Conservation (phyloP, 2,329 filamentous ascomycete genomes). For the Nemania sp. region DNA sequence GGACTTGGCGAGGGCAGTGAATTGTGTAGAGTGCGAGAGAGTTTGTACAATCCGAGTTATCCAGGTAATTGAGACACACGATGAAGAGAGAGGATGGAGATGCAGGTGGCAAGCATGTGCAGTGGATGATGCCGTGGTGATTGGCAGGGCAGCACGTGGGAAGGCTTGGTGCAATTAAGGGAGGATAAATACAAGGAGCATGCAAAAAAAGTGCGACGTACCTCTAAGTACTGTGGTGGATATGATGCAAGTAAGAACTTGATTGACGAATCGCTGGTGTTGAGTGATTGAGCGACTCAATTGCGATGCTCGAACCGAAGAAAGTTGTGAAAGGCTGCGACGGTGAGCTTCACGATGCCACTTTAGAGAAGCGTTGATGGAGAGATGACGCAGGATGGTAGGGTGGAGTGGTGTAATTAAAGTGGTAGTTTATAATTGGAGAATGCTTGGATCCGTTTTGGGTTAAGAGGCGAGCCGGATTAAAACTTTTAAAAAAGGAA, state of each 20-base stretch:
- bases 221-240: not conserved
- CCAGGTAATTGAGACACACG: no score
- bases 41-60: not conserved
- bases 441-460: slow-evolving; percentile 27
- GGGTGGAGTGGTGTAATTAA: slow-evolving; percentile 31
- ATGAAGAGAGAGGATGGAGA: not conserved
- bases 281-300: no score
- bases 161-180: not conserved
- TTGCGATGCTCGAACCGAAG: slow-evolving; percentile 29
- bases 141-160: not conserved
- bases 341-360: slow-evolving; percentile 32
- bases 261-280: not conserved
- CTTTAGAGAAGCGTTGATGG: slow-evolving; percentile 11
- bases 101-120: not conserved
- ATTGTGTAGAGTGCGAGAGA: not conserved
- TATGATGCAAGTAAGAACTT: not conserved
- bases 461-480: slow-evolving; percentile 33
- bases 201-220: slow-evolving; percentile 6
- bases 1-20: not conserved
- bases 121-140: not conserved
- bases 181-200: not conserved
- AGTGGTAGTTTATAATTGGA: slow-evolving; percentile 22
- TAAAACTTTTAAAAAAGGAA: slow-evolving; percentile 26
- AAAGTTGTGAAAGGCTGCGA: slow-evolving; percentile 22
- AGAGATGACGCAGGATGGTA: slow-evolving; percentile 5